Evolutionary conservation across 306 rosid genomes (phyloP), one percentile per base, ranked within the genome.

Genomic region (Rosa rugosa): DNA sequence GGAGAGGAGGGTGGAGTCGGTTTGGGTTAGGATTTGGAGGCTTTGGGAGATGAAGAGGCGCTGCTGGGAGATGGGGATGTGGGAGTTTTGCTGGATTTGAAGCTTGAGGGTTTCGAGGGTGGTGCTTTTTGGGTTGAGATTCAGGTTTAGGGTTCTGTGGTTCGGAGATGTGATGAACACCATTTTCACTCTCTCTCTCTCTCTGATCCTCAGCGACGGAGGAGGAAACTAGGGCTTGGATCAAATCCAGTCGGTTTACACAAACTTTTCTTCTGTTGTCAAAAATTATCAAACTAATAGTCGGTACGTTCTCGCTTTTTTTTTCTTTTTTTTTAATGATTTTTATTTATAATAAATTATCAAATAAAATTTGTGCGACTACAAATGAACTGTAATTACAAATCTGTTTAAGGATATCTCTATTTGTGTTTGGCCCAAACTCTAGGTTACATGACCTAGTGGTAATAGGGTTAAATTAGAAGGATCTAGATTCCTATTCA

Each of bases 31-130:
- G 6, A 86, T 77, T 42, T 64, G 89, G 59, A 82, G 90, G 76
- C 84, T 87, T 8, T 87, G 92, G 1, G 96, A 92, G 40, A 89
- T 78, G 79, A 87, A 91, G 3, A 93, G 69, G 17, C 95, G 95
- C 73, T 88, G 98, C 1, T 83, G 79, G 7, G 85, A 67, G 6
- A 84, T 34, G 17, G 97, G 92, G 8, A 90, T 79, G 69, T 79
- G 75, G 82, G 86, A 80, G 51, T 47, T 68, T 59, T 86, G 78
- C 59, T 90, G 84, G 71, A 93, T 86, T 14, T 87, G 81, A 23
- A 51, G 83, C 84, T 91, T 88, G 31, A 93, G 83, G 74, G 23
- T 50, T 12, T 56, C 75, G 80, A 93, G 90, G 36, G 95, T 83
- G 73, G 97, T 88, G 75, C 90, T 72, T n/a, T 74, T 72, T 8